Evolutionary conservation across 2,329 filamentous ascomycete species (phyloP), one percentile per base, ranked within the genome.

Genomic region (Coniochaeta hoffmannii): DNA sequence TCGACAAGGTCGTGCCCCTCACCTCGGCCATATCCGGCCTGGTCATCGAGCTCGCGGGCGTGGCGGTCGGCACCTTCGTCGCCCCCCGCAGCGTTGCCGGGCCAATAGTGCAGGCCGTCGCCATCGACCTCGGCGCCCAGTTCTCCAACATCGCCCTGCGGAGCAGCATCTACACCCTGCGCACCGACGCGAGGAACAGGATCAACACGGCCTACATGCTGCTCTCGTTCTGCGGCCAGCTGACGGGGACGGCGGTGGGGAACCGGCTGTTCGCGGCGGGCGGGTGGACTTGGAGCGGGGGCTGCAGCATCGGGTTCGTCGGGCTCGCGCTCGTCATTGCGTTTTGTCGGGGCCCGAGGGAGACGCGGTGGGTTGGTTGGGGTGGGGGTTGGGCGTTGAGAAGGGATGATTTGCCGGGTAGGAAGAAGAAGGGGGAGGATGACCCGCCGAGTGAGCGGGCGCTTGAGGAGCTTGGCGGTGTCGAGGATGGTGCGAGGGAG

Each of bases 151-250:
- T 90, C 31, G 86, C 87, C 1, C 91, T 92, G 62, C 74, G 89
- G 0, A 77, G 79, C 0, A 78, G 82, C 4, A 88, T 94, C 19
- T 92, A 89, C 62, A 71, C 74, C 1, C 83, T 93, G 22, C 86
- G 87, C 54, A 84, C 88, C 0, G 85, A 82, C 57, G 85, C 85
- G 0, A 73, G 87, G 4, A 94, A 91, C 69, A 72, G 89, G 3
- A 80, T 93, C 24, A 94, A 94, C 65, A 91, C 89, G 0, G 87
- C 85, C 1, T 94, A 90, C 64, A 94, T 93, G 89, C 78, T 91
- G 0, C 77, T 79, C 8, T 83, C 82, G 0, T 93, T 93, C 63
- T 83, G 80, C 28, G 89, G 89, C 0, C 89, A 94, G 72, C 62
- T 94, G 50, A 85, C 85, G 1, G 89, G 89, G 0, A 86, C 84